Conservation (phyloP, 106 monocot species). For the Iris macrosiphon region DNA sequence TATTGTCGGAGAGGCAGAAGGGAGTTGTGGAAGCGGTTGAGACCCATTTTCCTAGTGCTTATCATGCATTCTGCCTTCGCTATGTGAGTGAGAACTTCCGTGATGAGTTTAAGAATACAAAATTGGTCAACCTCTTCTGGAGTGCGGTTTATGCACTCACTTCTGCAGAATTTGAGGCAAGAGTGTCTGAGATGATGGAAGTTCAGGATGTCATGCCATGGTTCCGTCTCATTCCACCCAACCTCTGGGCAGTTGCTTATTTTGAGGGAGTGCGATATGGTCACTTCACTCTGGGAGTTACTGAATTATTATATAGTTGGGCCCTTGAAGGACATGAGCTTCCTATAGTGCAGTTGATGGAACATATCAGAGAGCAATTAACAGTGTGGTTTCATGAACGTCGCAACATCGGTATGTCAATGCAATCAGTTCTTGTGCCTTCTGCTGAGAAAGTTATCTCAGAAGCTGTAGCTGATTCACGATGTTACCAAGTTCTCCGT, state of each 20-base stretch:
- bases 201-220: constrained; percentile 83
- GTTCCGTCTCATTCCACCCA: constrained; percentile 74
- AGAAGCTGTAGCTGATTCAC: constrained; percentile 77
- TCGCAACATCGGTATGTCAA: constrained; percentile 42
- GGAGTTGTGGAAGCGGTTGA: constrained; percentile 82
- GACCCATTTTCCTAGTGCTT: constrained; percentile 79
- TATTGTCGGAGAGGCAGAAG: constrained; percentile 69
- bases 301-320: constrained; percentile 82
- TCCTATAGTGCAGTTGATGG: constrained; percentile 93
- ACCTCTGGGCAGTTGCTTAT: constrained; percentile 91
- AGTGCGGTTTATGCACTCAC: constrained; percentile 88
- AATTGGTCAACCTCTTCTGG: constrained; percentile 96
- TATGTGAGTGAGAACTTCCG: constrained; percentile 91
- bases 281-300: constrained; percentile 65
- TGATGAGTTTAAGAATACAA: constrained; percentile 95
- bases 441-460: constrained; percentile 80
- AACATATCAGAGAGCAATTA: constrained; percentile 70
- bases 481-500: constrained; percentile 93
- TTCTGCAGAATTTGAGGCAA: constrained; percentile 74
- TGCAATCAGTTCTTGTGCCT: constrained; percentile 71
- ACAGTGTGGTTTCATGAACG: constrained; percentile 66
- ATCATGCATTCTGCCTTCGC: constrained; percentile 80
- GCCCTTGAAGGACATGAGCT: constrained; percentile 93
- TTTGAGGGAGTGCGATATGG: constrained; percentile 87
- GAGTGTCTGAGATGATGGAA: constrained; percentile 84